These are phyloP conservation scores for Pythium dissimile DNA, from an alignment of 352 stramenopile genomes.

Conservation along the genomic window DNA sequence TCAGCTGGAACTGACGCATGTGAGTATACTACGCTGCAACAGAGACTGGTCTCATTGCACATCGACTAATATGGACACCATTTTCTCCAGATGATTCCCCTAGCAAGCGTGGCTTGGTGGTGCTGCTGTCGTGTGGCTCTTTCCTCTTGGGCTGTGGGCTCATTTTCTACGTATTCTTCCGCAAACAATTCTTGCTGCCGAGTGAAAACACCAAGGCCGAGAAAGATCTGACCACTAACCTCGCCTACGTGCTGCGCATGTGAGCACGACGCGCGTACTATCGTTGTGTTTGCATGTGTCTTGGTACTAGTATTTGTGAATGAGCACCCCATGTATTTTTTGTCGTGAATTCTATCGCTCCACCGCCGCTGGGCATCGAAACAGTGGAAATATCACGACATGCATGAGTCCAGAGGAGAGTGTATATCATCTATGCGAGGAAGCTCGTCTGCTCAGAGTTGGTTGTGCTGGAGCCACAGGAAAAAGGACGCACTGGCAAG, in stretches of 20 bases:
- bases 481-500: conserved; percentile 84
- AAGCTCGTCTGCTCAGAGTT: no score
- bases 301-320: background rate
- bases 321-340: no score
- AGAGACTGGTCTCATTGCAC: no score
- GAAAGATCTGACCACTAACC: conserved; percentile 46
- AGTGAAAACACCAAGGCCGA: conserved; percentile 40
- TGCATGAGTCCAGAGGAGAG: no score
- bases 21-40: no score
- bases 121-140: conserved; percentile 36
- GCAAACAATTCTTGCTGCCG: conserved; percentile 32
- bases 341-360: no score
- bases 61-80: no score
- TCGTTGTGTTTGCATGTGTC: background rate
- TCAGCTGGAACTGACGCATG: background rate
- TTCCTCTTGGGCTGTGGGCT: conserved; percentile 42
- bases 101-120: conserved; percentile 26
- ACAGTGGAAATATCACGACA: no score
- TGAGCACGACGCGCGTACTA: background rate
- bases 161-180: conserved; percentile 40
- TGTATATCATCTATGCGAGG: no score
- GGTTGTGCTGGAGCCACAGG: conserved; percentile 79
- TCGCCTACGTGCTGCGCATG: conserved; percentile 50
- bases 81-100: conserved; percentile 2
- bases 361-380: no score